Evolutionary conservation across 768 basidiomycete species (phyloP).

Genomic region (Gymnopilus junonius): DNA sequence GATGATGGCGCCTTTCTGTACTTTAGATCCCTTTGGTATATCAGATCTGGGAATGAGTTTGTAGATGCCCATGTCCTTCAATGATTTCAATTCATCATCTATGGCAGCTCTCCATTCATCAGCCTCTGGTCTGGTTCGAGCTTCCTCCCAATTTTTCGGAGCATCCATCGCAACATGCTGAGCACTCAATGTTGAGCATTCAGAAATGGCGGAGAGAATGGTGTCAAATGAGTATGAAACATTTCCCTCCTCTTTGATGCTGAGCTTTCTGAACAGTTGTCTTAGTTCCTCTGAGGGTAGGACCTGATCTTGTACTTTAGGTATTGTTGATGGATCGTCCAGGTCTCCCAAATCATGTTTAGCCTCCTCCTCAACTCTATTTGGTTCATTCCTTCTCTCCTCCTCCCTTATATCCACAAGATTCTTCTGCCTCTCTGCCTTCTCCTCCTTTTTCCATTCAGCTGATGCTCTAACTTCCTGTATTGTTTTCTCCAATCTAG

Average conservation of each 20-base stretch:
- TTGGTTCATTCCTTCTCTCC: no score
- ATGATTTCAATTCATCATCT: conserved; percentile 26
- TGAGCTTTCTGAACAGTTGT: background rate
- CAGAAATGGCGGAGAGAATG: conserved; percentile 1
- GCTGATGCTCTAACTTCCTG: no score
- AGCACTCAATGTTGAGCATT: background rate
- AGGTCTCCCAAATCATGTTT: no score
- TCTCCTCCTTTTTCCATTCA: no score
- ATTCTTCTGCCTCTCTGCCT: background rate
- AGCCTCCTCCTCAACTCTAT: no score
- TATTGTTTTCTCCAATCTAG: no score
- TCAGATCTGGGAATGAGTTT: conserved; percentile 23
- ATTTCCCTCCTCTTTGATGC: background rate
- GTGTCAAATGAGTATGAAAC: no score
- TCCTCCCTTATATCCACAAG: background rate
- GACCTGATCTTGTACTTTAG: no score
- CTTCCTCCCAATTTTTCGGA: conserved; percentile 1
- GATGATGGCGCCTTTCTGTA: conserved; percentile 13
- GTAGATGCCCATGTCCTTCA: conserved; percentile 31
- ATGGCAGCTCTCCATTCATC: conserved; percentile 20
- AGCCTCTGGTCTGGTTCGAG: background rate
- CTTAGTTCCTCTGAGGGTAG: no score
- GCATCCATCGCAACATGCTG: background rate
- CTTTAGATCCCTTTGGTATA: conserved; percentile 23
- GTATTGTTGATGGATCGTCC: no score